A percentile compares a stretch with the other conserved stretches of the same genome.
Evolutionary conservation across 2,329 filamentous ascomycete species (phyloP).

Genomic region (Clonostachys chloroleuca): DNA sequence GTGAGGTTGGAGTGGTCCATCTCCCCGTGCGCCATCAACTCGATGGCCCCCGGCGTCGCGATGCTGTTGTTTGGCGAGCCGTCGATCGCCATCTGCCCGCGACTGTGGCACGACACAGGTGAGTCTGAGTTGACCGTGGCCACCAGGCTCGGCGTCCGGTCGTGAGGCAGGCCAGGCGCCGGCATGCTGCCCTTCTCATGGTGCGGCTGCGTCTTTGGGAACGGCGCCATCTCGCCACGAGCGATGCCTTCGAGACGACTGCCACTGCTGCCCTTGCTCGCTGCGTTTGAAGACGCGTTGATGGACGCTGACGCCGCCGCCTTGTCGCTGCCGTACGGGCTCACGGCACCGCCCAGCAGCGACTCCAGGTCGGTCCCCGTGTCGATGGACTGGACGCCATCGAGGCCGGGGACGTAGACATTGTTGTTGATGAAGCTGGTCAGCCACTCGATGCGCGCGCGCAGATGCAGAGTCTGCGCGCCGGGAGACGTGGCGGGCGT

Average conservation of each 20-base stretch:
- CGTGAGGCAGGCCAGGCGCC: too few relatives aligned
- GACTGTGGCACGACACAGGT: neutral
- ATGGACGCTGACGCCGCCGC: neutral
- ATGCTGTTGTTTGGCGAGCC: neutral
- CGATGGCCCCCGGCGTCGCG: neutral
- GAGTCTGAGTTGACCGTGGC: neutral
- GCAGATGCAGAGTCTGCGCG: conserved; percentile 27
- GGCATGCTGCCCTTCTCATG: neutral
- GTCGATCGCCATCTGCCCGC: neutral
- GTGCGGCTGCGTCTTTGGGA: too few relatives aligned
- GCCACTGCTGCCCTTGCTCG: neutral
- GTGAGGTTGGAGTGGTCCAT: too few relatives aligned
- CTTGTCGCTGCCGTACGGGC: neutral
- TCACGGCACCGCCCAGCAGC: neutral
- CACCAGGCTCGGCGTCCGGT: neutral
- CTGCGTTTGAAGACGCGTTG: too few relatives aligned
- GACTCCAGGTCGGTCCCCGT: neutral
- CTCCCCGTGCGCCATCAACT: too few relatives aligned
- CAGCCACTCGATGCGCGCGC: conserved; percentile 33
- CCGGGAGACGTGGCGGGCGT: conserved; percentile 15
- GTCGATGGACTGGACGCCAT: conserved; percentile 4
- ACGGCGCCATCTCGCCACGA: neutral
- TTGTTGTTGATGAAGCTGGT: conserved; percentile 26
- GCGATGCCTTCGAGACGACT: neutral
- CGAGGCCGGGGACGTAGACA: conserved; percentile 6